Evolutionary conservation across 768 basidiomycete species (phyloP), one percentile per base, ranked within the genome.

Genomic region (Macrocybe gigantea): DNA sequence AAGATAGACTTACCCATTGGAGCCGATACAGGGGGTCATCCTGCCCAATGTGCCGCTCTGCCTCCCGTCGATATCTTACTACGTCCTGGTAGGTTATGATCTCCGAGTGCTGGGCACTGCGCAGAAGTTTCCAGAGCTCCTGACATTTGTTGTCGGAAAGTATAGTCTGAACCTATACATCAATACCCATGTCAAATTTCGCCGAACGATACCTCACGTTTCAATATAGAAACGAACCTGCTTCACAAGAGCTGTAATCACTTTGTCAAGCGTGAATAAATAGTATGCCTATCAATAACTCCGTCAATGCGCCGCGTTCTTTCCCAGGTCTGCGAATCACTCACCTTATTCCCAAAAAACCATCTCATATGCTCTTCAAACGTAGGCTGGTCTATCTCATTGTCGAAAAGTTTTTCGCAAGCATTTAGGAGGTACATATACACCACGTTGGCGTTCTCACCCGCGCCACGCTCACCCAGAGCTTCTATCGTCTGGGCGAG

Each of bases 341-440:
- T 53, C 64, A 87, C 87, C 78, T 84, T 85, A 51, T 82, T 91
- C 32, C 90, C 88, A 69, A 92, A 93, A 69, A 94, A 88, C 80
- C 91, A 90, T 53, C 96, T 73, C 82, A 97, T 82, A 59, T 92
- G 90, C 63, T 98, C 96, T 64, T 98, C 95, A 58, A 93, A 98
- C 14, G 83, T 81, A n/a, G 77, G 69, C 60, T 86, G 88, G 64
- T 98, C 96, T 50, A 98, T 74, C 60, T 98, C 94, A 52, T 80
- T 85, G 57, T 93, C 93, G 61, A 98, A 97, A 37, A 95, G 65
- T 73, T 89, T 90, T 66, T 98, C 95, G 63, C 90, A 92, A 7
- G 90, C 86, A 49, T 85, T 88, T 33, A 98, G 71, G 44, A 95
- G 77, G 59, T 94, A 93, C 69, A 82, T 73, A 68, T 98, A 98